Conservation (phyloP, 495 filamentous ascomycete species). For the Mycothermus thermophilus region DNA sequence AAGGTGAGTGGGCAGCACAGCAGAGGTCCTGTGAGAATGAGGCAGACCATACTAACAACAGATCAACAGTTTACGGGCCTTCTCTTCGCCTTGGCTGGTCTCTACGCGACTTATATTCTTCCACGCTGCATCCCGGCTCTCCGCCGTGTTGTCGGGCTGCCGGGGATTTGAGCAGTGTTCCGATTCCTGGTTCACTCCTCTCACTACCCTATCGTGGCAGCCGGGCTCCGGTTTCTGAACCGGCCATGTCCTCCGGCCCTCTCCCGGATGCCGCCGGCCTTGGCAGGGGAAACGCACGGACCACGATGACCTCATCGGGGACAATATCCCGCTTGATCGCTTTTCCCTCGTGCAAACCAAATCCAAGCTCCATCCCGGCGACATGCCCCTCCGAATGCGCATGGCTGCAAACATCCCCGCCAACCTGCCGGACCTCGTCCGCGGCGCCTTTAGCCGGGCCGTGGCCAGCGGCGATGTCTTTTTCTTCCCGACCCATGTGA, state of each 20-base stretch:
- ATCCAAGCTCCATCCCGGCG: no score
- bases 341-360: constrained; percentile 5
- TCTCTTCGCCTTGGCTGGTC: constrained; percentile 47
- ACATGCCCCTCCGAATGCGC: no score
- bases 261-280: no score
- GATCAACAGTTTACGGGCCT: constrained; percentile 54
- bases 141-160: constrained; percentile 57
- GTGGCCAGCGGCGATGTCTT: constrained; percentile 39
- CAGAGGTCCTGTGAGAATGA: constrained; percentile 1
- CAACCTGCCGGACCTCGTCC: constrained; percentile 41
- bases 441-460: constrained; percentile 38
- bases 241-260: no score
- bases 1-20: constrained; percentile 52
- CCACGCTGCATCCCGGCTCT: constrained; percentile 51
- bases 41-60: no score
- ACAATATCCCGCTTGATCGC: constrained; percentile 9
- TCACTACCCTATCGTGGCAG: no score
- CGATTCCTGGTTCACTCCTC: no score
- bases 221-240: no score
- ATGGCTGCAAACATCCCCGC: constrained; percentile 11
- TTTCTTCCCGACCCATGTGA: constrained; percentile 47
- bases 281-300: constrained; percentile 10
- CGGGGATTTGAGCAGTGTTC: constrained; percentile 56
- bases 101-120: constrained; percentile 65
- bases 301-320: constrained; percentile 25